Percentiles rank a stretch among this genome's conserved stretches.
phyloP scores from a whole-genome alignment of 805 yeast genomes.

The Pichia phayaonensis region DNA sequence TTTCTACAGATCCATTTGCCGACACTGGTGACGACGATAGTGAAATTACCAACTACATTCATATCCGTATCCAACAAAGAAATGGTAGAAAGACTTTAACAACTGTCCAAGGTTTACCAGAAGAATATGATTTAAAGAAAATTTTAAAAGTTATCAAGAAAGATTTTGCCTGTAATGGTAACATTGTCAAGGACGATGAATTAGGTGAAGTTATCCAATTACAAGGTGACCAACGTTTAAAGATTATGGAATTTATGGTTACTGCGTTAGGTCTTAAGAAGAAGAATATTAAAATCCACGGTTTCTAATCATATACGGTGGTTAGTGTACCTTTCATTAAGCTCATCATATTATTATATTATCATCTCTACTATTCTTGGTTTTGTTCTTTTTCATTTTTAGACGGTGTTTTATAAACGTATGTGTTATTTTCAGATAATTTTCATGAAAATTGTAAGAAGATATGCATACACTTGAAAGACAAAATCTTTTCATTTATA shows the following conservation, averaged over 20 bases:
- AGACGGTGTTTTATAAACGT: background rate
- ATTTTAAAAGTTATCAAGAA: conserved; percentile 90
- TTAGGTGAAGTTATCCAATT: conserved; percentile 95
- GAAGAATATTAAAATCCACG: conserved; percentile 97
- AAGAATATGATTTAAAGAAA: conserved; percentile 89
- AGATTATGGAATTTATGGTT: conserved; percentile 88
- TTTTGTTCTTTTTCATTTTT: background rate
- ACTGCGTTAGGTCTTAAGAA: conserved; percentile 82
- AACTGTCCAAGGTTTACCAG: conserved; percentile 96
- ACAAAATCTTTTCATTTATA: background rate
- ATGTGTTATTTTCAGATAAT: background rate
- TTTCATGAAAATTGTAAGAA: background rate
- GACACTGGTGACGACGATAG: conserved; percentile 99
- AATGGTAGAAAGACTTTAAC: conserved; percentile 98
- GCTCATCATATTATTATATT: no score
- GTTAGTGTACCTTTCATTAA: no score
- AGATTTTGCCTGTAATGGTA: conserved; percentile 98
- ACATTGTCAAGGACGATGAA: conserved; percentile 92
- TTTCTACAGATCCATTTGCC: conserved; percentile 82
- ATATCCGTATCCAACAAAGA: conserved; percentile 98
- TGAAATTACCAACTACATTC: conserved; percentile 91
- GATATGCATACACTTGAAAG: background rate
- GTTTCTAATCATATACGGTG: conserved; percentile 50
- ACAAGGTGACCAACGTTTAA: conserved; percentile 98
- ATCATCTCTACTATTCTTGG: background rate